Evolutionary conservation across 2,329 filamentous ascomycete species (phyloP), one percentile per base, ranked within the genome.

Genomic region (Fusarium sp.): DNA sequence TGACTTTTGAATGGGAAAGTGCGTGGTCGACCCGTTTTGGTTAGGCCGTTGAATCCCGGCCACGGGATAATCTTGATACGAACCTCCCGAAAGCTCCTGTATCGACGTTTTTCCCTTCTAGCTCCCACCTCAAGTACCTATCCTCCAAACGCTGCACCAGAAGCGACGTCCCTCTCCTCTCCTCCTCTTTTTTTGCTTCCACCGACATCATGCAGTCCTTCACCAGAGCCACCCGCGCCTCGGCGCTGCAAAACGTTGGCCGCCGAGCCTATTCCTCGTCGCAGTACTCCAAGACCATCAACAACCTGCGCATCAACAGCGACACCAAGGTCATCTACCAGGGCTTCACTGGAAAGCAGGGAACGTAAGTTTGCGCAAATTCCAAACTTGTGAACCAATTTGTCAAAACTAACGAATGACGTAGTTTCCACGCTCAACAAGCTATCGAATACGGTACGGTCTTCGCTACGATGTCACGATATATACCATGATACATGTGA

Each of bases 321-420:
- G 91, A 98, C 74, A 99, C 96, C 76, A 97, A 96, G 86, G 93
- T 99, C 74, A 86, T 98, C 77, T 98, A 89, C 86, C 96, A 99
- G 85, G 96, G 96, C 74, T 98, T 98, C 83, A 98, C 95, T 59
- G 95, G 95, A 81, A 96, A 93, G 87, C 94, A 97, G 88, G 93
- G 93, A 91, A 95, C 92, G 92, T 94, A 82, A 84, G 91, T 91
- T 56, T 60, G 42, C 31, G 29, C 23, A 50, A 21, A 20, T 33
- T 23, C 16, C 11, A 12, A 8, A 16, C n/a, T 21, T 23, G 5
- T 3, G 5, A 35, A 8, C 16, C 24, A 42, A 5, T 24, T 26
- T 39, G 21, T 38, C 15, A 43, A 28, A 47, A 24, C 66, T 75
- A 57, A 75, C 53, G 29, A 55, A 44, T 57, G 62, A 62, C 44